Evolutionary conservation across 2,329 filamentous ascomycete genomes (phyloP).

Genomic region (Stenocarpella maydis): DNA sequence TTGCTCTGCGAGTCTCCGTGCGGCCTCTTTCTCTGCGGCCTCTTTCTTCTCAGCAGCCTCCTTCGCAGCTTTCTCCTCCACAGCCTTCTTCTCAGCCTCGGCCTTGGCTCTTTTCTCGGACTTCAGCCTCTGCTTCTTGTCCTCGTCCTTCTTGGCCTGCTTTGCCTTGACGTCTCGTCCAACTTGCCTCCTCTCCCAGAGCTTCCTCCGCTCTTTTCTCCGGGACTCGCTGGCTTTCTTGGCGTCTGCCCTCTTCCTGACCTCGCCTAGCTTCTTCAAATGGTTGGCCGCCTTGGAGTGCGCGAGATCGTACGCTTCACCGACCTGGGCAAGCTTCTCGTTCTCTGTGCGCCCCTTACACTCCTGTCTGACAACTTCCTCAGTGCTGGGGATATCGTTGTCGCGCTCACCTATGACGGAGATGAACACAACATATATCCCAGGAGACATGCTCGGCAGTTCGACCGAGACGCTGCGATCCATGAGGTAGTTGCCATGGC

Average conservation of each 20-base stretch:
- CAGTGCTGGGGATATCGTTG: conserved; percentile 59
- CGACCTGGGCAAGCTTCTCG: conserved; percentile 78
- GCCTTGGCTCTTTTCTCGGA: conserved; percentile 48
- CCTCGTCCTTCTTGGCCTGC: conserved; percentile 52
- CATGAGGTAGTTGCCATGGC: conserved; percentile 65
- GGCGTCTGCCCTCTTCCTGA: conserved; percentile 58
- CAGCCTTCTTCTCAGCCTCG: conserved; percentile 40
- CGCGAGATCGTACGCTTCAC: conserved; percentile 74
- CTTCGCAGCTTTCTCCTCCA: conserved; percentile 38
- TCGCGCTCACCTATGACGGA: conserved; percentile 75
- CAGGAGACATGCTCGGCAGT: conserved; percentile 72
- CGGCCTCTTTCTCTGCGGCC: conserved; percentile 12
- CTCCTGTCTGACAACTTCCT: conserved; percentile 72
- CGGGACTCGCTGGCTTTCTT: conserved; percentile 56
- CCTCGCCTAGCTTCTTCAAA: conserved; percentile 52
- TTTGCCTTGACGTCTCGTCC: conserved; percentile 49
- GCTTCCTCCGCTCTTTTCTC: conserved; percentile 51
- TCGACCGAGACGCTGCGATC: conserved; percentile 80
- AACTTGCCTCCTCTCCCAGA: conserved; percentile 49
- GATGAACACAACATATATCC: conserved; percentile 78
- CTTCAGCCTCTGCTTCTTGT: conserved; percentile 50
- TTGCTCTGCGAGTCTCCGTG: background rate
- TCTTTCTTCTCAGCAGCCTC: conserved; percentile 40
- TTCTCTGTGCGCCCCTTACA: conserved; percentile 73
- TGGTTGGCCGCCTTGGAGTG: conserved; percentile 63